phyloP scores from a whole-genome alignment of 768 basidiomycete genomes.

The Leccinum rimulosum region DNA sequence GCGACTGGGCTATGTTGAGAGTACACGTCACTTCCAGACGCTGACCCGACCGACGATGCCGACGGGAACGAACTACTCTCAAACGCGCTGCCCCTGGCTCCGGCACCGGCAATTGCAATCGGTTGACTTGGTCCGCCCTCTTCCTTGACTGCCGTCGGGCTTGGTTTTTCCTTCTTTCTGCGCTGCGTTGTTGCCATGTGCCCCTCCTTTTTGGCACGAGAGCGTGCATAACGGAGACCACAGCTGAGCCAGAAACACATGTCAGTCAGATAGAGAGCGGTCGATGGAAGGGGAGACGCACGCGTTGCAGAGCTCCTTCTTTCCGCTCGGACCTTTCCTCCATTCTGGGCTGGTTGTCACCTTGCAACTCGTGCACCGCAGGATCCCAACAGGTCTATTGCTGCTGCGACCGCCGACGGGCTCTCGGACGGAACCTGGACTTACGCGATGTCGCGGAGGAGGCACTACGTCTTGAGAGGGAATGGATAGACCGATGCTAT shows the following conservation, averaged over 20 bases:
- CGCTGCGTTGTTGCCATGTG: constrained; percentile 49
- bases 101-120: constrained; percentile 45
- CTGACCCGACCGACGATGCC: constrained; percentile 51
- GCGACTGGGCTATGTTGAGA: constrained; percentile 43
- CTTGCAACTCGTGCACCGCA: constrained; percentile 78
- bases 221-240: constrained; percentile 82
- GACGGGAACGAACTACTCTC: constrained; percentile 48
- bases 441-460: constrained; percentile 53
- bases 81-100: constrained; percentile 44
- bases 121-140: constrained; percentile 28
- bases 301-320: constrained; percentile 93
- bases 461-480: constrained; percentile 47
- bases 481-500: constrained; percentile 27
- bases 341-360: constrained; percentile 84
- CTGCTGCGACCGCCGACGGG: constrained; percentile 40
- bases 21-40: constrained; percentile 56
- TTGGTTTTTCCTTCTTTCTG: constrained; percentile 58
- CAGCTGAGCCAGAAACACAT: constrained; percentile 48
- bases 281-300: constrained; percentile 42
- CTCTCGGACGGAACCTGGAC: constrained; percentile 51
- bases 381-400: constrained; percentile 70
- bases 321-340: constrained; percentile 88
- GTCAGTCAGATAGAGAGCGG: constrained; percentile 16
- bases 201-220: constrained; percentile 86
- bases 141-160: constrained; percentile 27